phyloP scores from a whole-genome alignment of 2,329 filamentous ascomycete species.

The Magnaporthiopsis incrustans region DNA sequence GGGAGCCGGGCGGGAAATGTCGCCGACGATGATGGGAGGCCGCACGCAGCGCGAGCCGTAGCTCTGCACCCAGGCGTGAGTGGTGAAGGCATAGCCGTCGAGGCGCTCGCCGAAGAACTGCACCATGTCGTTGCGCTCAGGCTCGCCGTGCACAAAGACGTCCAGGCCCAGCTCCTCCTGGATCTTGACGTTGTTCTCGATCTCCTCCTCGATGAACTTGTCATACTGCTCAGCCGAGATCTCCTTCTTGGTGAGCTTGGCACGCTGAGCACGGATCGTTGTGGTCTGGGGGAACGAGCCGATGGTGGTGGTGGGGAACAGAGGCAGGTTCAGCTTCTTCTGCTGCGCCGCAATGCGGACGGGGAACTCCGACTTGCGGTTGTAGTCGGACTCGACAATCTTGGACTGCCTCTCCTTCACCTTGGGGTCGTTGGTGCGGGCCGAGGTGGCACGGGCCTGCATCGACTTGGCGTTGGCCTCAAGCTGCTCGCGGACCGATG shows the following conservation, averaged over 20 bases:
- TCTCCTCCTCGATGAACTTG: conserved; percentile 99
- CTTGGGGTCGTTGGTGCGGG: conserved; percentile 91
- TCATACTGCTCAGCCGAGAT: conserved; percentile 91
- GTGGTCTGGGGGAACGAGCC: conserved; percentile 99
- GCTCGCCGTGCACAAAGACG: conserved; percentile 96
- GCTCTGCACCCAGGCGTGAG: conserved; percentile 93
- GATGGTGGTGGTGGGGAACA: conserved; percentile 99
- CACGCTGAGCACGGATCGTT: conserved; percentile 93
- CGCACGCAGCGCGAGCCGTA: conserved; percentile 98
- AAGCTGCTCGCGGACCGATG: conserved; percentile 76
- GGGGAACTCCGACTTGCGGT: conserved; percentile 86
- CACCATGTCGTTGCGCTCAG: conserved; percentile 99
- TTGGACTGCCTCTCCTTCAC: conserved; percentile 95
- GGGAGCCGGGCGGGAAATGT: conserved; percentile 90
- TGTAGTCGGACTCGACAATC: conserved; percentile 77
- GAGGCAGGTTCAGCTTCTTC: conserved; percentile 83
- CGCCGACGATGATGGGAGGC: conserved; percentile 96
- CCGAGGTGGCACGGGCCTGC: conserved; percentile 82
- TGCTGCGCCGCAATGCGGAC: conserved; percentile 80
- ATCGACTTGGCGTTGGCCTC: conserved; percentile 96
- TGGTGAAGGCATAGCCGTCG: conserved; percentile 96
- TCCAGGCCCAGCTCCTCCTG: conserved; percentile 97
- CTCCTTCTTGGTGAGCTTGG: conserved; percentile 98
- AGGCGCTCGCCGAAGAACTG: conserved; percentile 99
- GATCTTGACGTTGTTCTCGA: conserved; percentile 87